Evolutionary conservation across 306 rosid species (phyloP), one percentile per base, ranked within the genome.

Genomic region (Rosa lucieae): DNA sequence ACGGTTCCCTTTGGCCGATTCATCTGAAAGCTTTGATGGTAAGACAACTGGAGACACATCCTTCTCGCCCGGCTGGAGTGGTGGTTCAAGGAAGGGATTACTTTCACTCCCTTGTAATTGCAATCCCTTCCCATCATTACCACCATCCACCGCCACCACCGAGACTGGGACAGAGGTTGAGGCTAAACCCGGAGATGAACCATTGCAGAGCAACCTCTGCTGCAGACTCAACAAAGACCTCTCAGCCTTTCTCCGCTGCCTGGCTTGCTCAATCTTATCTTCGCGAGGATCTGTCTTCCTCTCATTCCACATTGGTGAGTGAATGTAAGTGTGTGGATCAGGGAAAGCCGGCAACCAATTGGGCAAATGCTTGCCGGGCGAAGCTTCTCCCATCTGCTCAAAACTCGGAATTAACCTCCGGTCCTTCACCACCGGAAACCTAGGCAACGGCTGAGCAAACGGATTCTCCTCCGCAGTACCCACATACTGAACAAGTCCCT

Each of bases 291-390:
- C 97, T 0, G 89, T 86, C 2, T 58, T 70, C 80, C 94, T 88
- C 82, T 90, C 92, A 79, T 87, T 83, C 99, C 99, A 92, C 72
- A 89, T 87, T 3, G 97, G 92, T 0, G 99, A 84, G 40, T 90
- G 92, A 53, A 95, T 84, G 53, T 90, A 95, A 46, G 98, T 95
- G 74, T 95, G 99, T 3, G 92, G 89, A 81, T 95, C 99, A 20
- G 99, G 99, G 47, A 95, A 84, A 29, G 99, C 99, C 1, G 99
- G 97, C 75, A 95, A 77, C 99, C 99, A 95, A 37, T 79, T 71
- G 6, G 98, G 98, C n/a, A 95, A 85, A 68, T 95, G 92, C 81
- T 91, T 92, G 20, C 82, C 48, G 0, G 92, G 90, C 2, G 98
- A 96, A 7, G 86, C 80, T 77, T 95, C 99, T 8, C 87, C 92